Evolutionary conservation across 2,329 filamentous ascomycete species (phyloP).

Genomic region (Pseudogymnoascus sp.): DNA sequence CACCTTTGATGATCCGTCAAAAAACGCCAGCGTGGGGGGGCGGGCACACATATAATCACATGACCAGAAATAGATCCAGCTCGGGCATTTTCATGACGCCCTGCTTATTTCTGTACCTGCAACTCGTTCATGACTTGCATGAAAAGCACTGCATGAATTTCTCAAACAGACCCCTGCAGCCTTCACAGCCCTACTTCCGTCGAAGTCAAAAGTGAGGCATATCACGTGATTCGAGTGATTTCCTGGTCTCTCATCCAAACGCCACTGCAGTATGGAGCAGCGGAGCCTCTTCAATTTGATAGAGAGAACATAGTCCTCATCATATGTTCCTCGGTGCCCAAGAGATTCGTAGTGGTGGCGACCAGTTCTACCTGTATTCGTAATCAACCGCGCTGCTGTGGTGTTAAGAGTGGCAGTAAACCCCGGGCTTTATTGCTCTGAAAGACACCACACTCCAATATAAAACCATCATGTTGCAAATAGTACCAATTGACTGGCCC

Average conservation of each 20-base stretch:
- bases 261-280: too few species aligned
- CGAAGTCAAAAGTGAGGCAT: too few species aligned
- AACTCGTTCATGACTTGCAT: slow-evolving; percentile 9
- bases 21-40: neutral
- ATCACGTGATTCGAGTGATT: neutral
- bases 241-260: neutral
- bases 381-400: neutral
- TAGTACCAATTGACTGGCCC: neutral
- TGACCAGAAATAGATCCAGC: neutral
- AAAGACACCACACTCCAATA: neutral
- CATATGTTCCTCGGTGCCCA: neutral
- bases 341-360: neutral
- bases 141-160: slow-evolving; percentile 1
- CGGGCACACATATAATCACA: neutral
- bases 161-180: neutral
- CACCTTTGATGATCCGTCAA: neutral
- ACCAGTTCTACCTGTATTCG: neutral
- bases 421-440: neutral
- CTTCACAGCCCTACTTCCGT: neutral
- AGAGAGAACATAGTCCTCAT: neutral
- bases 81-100: neutral
- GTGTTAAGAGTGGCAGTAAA: neutral
- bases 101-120: slow-evolving; percentile 8
- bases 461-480: neutral
- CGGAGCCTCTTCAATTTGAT: neutral